phyloP scores from a whole-genome alignment of 176 grass and related monocot species.

The Phoenix roebelenii region DNA sequence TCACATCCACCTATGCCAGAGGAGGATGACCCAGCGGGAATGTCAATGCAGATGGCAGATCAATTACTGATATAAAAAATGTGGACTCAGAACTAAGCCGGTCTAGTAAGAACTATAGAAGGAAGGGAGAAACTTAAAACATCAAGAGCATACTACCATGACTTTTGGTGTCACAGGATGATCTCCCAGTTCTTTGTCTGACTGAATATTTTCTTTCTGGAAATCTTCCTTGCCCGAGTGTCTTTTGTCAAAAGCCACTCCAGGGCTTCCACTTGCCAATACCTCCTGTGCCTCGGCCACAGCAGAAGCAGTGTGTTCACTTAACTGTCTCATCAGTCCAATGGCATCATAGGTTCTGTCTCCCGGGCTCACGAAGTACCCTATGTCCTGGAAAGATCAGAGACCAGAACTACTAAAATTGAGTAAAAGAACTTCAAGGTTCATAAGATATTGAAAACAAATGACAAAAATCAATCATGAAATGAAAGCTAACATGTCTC shows the following conservation, averaged over 20 bases:
- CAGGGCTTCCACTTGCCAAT: conserved; percentile 31
- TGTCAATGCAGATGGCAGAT: no score
- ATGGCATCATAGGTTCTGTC: conserved; percentile 58
- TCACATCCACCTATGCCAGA: no score
- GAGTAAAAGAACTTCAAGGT: not conserved
- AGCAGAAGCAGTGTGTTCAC: conserved; percentile 50
- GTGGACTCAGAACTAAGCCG: no score
- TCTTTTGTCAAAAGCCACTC: conserved; percentile 7
- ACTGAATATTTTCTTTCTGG: conserved; percentile 27
- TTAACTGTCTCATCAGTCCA: conserved; percentile 55
- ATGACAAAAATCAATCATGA: no score
- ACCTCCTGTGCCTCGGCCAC: conserved; percentile 63
- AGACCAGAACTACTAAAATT: conserved; percentile 5
- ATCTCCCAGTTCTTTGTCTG: conserved; percentile 28
- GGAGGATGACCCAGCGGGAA: no score
- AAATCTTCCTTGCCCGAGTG: conserved; percentile 28
- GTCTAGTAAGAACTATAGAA: not conserved
- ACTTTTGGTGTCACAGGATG: conserved; percentile 30
- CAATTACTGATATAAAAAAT: no score
- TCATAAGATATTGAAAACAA: no score
- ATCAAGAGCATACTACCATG: conserved; percentile 20
- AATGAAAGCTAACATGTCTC: no score
- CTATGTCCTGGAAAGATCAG: conserved; percentile 33
- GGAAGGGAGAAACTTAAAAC: not conserved
- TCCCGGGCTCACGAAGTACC: conserved; percentile 61